Evolutionary conservation across 2,329 filamentous ascomycete species (phyloP), one percentile per base, ranked within the genome.

Genomic region (Magnaporthales sp.): DNA sequence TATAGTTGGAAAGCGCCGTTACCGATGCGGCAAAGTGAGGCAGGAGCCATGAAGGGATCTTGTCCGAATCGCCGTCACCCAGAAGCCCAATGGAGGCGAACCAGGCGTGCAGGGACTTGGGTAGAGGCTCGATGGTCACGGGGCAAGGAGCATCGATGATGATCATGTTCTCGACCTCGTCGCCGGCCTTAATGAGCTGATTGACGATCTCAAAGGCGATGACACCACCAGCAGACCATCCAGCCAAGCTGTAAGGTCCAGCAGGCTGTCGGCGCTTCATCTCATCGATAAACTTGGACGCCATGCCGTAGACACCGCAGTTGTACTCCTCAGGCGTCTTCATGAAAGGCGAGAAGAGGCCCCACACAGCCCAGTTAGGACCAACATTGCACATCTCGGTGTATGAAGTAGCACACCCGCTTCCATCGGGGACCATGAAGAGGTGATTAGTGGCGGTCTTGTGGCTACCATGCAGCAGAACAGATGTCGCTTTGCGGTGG

Each of bases 191-290:
- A 67, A 81, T 81, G 19, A 91, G 80, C 69, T 89, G 84, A 66
- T 83, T 83, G 19, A 86, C 83, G 10, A 87, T 86, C 70, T 90
- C 87, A 72, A 86, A 91, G 58, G 89, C 89, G 68, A 89, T 87
- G 63, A 91, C 88, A 46, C 90, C 90, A 29, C 90, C 91, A 1
- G 89, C 90, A n/a, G 86, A 91, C 90, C 90, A 93, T 27, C 91
- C 91, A 19, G 86, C 84, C 0, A 92, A 77, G 64, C 83, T 82
- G 76, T 91, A 91, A 0, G 89, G 87, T 0, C 90, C 90, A 26
- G 80, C 73, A 3, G 89, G 86, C 76, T 92, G 89, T 64, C 89
- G 88, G 5, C 86, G 84, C 76, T 87, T 88, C 76, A 92, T 90
- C 77, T 92, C 89, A 4, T 82, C 78, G 54, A 91, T 84, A 76